Evolutionary conservation across 495 filamentous ascomycete genomes (phyloP).

Genomic region (Neurospora sp.): DNA sequence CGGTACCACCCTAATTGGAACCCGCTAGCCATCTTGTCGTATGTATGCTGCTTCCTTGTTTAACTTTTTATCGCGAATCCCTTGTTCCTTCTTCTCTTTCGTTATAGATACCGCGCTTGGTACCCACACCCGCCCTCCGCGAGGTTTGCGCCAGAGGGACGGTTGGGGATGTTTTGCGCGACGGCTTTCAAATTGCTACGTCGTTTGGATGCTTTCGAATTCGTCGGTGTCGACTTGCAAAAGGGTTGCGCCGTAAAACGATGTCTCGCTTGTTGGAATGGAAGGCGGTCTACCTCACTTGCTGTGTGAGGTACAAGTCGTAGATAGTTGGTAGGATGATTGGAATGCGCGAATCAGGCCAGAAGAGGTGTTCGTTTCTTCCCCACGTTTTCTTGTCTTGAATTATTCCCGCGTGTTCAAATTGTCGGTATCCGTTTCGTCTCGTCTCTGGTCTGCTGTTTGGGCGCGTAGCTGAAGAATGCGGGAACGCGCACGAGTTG

Average conservation of each 20-base stretch:
- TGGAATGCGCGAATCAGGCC: not conserved
- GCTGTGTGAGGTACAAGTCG: not conserved
- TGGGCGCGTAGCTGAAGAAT: not conserved
- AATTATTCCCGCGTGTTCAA: not conserved
- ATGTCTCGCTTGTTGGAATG: not conserved
- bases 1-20: conserved; percentile 39
- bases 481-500: not conserved
- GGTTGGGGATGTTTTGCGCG: conserved; percentile 5
- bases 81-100: not conserved
- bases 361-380: no score
- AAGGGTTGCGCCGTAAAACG: not conserved
- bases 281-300: not conserved
- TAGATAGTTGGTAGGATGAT: not conserved
- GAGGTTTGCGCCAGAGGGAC: conserved; percentile 11
- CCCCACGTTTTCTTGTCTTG: not conserved
- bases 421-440: not conserved
- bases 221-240: not conserved
- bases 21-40: not conserved
- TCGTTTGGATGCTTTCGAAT: not conserved
- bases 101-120: conserved; percentile 4
- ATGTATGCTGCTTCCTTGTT: conserved; percentile 14
- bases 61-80: not conserved
- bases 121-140: conserved; percentile 34
- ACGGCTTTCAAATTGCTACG: not conserved
- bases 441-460: not conserved